Conservation (phyloP, 768 basidiomycete species). For the Collybia sordida region DNA sequence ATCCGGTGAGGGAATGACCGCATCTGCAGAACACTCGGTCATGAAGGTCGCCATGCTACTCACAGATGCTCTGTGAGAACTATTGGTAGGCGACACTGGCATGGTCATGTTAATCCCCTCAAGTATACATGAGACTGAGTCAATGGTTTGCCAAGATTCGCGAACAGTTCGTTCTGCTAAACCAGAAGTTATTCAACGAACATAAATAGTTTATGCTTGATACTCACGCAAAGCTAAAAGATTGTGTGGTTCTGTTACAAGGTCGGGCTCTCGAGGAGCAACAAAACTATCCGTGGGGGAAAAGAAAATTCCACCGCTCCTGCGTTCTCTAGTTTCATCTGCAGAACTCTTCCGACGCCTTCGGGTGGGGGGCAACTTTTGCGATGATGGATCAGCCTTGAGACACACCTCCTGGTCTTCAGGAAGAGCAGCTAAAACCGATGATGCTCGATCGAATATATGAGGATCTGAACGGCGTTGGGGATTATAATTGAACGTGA, state of each 20-base stretch:
- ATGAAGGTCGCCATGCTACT: conserved; percentile 57
- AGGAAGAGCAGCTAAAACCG: conserved; percentile 47
- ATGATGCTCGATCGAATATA: conserved; percentile 23
- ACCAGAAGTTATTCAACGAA: neutral
- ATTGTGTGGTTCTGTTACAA: conserved; percentile 1
- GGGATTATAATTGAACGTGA: conserved; percentile 45
- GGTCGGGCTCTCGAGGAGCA: conserved; percentile 3
- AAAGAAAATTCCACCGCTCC: conserved; percentile 15
- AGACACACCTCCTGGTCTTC: conserved; percentile 45
- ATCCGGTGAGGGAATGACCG: conserved; percentile 43
- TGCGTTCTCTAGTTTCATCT: conserved; percentile 6
- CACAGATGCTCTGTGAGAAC: conserved; percentile 40
- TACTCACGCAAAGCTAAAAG: conserved; percentile 4
- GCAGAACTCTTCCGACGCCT: conserved; percentile 11
- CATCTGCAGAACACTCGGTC: conserved; percentile 59
- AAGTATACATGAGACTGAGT: conserved; percentile 36
- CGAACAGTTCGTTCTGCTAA: conserved; percentile 27
- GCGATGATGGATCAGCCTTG: conserved; percentile 7
- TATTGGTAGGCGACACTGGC: conserved; percentile 32
- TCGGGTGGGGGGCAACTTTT: conserved; percentile 5
- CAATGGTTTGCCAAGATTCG: conserved; percentile 46
- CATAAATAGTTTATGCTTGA: neutral
- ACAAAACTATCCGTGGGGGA: conserved; percentile 8
- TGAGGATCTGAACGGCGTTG: conserved; percentile 21
- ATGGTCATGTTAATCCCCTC: conserved; percentile 38